Base-by-base conservation (phyloP, 441 rosid genomes). In the Mallotus japonicus region DNA sequence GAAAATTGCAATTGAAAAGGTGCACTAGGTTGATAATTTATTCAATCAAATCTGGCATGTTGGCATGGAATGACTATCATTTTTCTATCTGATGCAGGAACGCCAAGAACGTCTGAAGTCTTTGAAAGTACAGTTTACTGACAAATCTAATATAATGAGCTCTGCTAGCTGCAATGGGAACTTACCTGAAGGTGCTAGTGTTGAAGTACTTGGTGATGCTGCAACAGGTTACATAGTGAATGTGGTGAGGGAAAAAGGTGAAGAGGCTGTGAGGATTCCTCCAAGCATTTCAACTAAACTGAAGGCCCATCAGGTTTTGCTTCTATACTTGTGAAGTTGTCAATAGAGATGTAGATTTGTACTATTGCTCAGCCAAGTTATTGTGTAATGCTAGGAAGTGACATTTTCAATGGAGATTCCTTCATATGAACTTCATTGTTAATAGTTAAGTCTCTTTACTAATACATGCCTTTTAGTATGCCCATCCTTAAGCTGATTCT, bases 1-100 rank as follows among this genome's bases (percentile, higher is more conserved):
- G 73, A 96, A 96, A 88, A 96, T 95, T 74, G 99, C 99, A 68
- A 91, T 96, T 47, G 99, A 96, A 87, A 95, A 96, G 95, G 99
- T 92, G 76, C 49, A 74, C 49, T 77, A 19, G 67, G 62, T 59
- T 66, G 72, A 64, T 72, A 37, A 51, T 75, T 78, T 69, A 42
- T 78, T 65, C 63, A 17, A 66, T 75, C 17, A 28, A 50, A 75
- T 67, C 24, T 60, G 51, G 73, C 37, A 67, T 51, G 5, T 57
- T 49, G n/a, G 20, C 67, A 19, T 70, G 74, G 61, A 72, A 70
- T 76, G 80, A 75, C 76, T 71, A 50, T 77, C 73, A 63, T 62
- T 64, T 71, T 76, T 58, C 68, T 68, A 58, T 73, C 56, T 72
- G 81, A 75, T 83, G 77, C 78, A 96, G 99, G 99, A 95, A 83